These are phyloP conservation scores for Heterotrichella gracilis DNA, from an alignment of 352 stramenopile genomes.

Conservation along the genomic window DNA sequence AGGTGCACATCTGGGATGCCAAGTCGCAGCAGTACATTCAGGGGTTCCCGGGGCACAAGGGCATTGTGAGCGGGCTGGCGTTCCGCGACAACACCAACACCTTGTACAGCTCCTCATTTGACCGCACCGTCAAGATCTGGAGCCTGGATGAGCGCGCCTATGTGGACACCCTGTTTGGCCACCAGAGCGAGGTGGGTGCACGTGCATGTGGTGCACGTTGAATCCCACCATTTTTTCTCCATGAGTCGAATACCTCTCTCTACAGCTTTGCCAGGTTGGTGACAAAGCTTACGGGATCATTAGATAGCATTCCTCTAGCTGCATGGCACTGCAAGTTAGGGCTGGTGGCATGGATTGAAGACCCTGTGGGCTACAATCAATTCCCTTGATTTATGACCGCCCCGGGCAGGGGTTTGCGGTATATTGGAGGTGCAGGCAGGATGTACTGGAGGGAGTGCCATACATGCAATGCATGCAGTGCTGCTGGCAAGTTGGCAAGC, in stretches of 20 bases:
- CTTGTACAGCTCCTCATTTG: slow-evolving; percentile 54
- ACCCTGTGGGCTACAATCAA: too few species aligned
- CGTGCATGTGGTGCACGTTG: not conserved
- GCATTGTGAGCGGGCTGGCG: slow-evolving; percentile 39
- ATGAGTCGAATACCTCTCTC: not conserved
- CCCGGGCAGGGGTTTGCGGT: too few species aligned
- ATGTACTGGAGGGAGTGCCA: too few species aligned
- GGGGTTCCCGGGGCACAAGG: slow-evolving; percentile 48
- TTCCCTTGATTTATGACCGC: too few species aligned
- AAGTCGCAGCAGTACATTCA: slow-evolving; percentile 31
- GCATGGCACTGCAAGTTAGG: too few species aligned
- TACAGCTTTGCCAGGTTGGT: not conserved
- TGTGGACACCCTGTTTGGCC: slow-evolving; percentile 62
- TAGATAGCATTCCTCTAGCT: too few species aligned
- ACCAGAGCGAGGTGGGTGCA: too few species aligned
- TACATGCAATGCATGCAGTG: too few species aligned
- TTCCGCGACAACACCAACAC: slow-evolving; percentile 48
- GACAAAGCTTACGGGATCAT: too few species aligned
- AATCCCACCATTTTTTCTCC: not conserved
- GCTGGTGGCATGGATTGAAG: too few species aligned
- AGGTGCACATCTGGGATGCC: slow-evolving; percentile 45
- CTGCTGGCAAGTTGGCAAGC: too few species aligned
- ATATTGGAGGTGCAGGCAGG: too few species aligned
- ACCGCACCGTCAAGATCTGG: slow-evolving; percentile 64
- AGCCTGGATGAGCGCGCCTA: slow-evolving; percentile 70